Base-by-base conservation (phyloP, 2,329 filamentous ascomycete genomes). In the Diplocarpon rosae region DNA sequence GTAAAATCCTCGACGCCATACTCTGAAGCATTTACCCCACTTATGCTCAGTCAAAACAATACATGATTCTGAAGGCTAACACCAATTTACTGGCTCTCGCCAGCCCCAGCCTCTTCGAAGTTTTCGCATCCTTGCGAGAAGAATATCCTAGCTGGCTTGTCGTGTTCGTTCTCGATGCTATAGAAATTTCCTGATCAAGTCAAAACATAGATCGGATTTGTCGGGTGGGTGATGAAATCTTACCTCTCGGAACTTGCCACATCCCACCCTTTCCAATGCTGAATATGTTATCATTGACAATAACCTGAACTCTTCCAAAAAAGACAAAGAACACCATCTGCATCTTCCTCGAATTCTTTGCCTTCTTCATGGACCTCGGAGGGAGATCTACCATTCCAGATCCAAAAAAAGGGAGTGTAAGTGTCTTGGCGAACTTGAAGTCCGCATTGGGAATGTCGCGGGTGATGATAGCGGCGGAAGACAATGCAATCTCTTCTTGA, bases 291-390 rank as follows among this genome's bases (percentile, higher is more conserved):
- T 84, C 76, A 52, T 83, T 78, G 38, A 94, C 76, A 24, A 78
- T 83, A 15, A 95, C 89, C 52, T 79, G 71, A 15, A 95, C 87
- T 52, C 83, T 80, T 16, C 92, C 92, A 36, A 76, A 75, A 55
- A 87, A 82, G 27, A 98, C 83, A 56, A 94, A 95, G 64, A 96
- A 96, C 1, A 85, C 81, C 83, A 98, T 92, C 61, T 95, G 88
- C 86, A 95, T 96, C 67, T 85, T 89, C 51, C 90, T 76, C 30
- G 85, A 84, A 65, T 95, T 96, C 72, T 96, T 96, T 39, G 82
- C 77, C 55, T 81, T 78, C 70, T 98, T 98, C 60, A 84, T 78
- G 28, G 85, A 79, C 2, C 83, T 82, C 0, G 86, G 81, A 5
- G 87, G 85, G 40, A 98, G 69, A 57, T 96, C 90, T 31, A 98